Evolutionary conservation across 2,329 filamentous ascomycete species (phyloP), one percentile per base, ranked within the genome.

Genomic region (Xylariaceae sp.): DNA sequence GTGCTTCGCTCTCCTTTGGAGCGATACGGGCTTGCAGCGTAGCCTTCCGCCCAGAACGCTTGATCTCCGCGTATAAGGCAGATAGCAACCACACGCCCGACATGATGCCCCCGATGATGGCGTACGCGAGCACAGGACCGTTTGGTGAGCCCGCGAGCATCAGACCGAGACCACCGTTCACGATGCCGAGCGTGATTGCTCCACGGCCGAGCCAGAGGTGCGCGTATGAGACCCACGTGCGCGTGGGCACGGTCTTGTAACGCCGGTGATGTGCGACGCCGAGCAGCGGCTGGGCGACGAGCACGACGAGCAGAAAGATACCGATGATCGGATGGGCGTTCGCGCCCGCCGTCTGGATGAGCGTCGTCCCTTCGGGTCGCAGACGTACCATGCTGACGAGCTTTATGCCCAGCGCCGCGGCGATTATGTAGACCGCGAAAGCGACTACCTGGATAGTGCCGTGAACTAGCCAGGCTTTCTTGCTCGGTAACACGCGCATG

Each of bases 241-340:
- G 74, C 5, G 66, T 65, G 31, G 63, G 57, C 2, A 71, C 59
- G 26, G 60, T 60, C 59, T 72, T 73, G 66, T 73, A 78, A 12
- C 64, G 60, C 0, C 59, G 44, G 59, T 79, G 76, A 59, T 79
- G 76, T 3, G 73, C 43, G 41, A 67, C 60, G 2, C 76, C 76
- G 1, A 76, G 63, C 2, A 73, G 12, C 0, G 75, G 74, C 64
- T 78, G 75, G 44, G 74, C 53, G 58, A 73, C 55, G 4, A 78
- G 64, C 1, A 67, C 51, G 8, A 56, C 68, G 6, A 79, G 67
- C 2, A 75, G 62, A 3, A 75, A 65, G 48, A 78, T 64, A 32
- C 76, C 76, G 56, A 79, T 73, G 58, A 78, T 75, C 35, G 74
- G 74, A 59, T 79, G 76, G 44, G 68, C 70, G 58, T 72, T 74